Conservation (phyloP, 768 basidiomycete genomes). For the Phanerochaete carnosa region DNA sequence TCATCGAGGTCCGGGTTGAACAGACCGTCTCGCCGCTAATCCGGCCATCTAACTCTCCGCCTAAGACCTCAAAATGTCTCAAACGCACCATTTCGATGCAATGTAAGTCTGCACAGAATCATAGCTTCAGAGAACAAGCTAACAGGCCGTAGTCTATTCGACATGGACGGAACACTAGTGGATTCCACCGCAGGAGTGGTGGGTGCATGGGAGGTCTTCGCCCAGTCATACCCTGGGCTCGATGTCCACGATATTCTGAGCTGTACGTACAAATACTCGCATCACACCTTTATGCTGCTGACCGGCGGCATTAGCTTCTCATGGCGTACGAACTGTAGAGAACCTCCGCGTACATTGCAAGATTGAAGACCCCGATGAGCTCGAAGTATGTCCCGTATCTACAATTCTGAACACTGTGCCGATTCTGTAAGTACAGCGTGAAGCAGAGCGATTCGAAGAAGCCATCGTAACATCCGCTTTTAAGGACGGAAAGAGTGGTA, state of each 20-base stretch:
- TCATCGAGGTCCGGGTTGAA: too few relatives aligned
- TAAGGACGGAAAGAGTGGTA: constrained; percentile 52
- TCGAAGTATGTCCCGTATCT: constrained; percentile 47
- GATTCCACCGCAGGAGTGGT: constrained; percentile 82
- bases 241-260: constrained; percentile 58
- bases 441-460: constrained; percentile 75
- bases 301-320: constrained; percentile 49
- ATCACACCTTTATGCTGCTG: neutral
- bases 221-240: constrained; percentile 61
- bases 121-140: neutral
- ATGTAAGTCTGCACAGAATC: constrained; percentile 29
- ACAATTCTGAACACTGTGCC: neutral
- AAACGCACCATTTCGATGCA: constrained; percentile 36
- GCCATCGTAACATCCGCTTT: constrained; percentile 67
- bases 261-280: constrained; percentile 40
- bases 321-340: constrained; percentile 83
- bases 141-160: constrained; percentile 53
- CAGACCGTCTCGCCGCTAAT: too few relatives aligned
- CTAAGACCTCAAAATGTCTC: neutral
- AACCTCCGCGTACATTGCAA: constrained; percentile 73
- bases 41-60: too few relatives aligned
- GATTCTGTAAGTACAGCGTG: constrained; percentile 38
- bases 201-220: constrained; percentile 82
- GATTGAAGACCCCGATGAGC: constrained; percentile 60
- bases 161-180: constrained; percentile 82